phyloP scores from a whole-genome alignment of 1,284 basidiomycete genomes.

The Acaromyces ingoldii region DNA sequence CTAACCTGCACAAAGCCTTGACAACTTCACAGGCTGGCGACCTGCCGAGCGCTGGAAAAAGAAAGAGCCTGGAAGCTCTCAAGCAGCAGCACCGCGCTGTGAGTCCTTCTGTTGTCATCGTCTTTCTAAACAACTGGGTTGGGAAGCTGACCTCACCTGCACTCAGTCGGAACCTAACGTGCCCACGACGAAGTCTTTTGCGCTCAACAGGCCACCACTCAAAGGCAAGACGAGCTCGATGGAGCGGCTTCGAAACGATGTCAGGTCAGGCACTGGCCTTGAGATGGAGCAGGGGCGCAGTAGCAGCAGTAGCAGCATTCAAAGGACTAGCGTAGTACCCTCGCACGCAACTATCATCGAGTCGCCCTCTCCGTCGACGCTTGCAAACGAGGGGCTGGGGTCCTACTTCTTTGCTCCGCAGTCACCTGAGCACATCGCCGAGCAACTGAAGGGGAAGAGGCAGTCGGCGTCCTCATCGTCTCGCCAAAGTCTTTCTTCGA shows the following conservation, averaged over 20 bases:
- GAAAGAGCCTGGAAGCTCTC: background rate
- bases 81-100: background rate
- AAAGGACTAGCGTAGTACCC: background rate
- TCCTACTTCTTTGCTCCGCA: slow-evolving; percentile 43
- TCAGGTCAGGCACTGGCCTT: background rate
- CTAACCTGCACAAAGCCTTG: slow-evolving; percentile 1
- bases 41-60: background rate
- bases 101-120: too few species aligned
- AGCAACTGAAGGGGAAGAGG: background rate
- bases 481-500: background rate
- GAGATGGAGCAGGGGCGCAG: too few species aligned
- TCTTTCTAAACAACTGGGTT: too few species aligned
- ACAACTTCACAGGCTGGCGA: background rate
- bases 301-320: too few species aligned
- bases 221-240: too few species aligned
- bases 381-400: slow-evolving; percentile 24
- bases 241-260: too few species aligned
- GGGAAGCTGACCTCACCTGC: too few species aligned
- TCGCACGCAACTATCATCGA: slow-evolving; percentile 14
- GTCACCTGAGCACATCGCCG: slow-evolving; percentile 24
- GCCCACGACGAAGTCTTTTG: background rate
- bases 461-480: background rate
- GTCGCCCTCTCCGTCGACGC: slow-evolving; percentile 28
- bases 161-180: background rate
- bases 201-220: background rate